These are phyloP conservation scores for Aspergillus conjunctus DNA, from an alignment of 495 filamentous ascomycete genomes.

Conservation along the genomic window DNA sequence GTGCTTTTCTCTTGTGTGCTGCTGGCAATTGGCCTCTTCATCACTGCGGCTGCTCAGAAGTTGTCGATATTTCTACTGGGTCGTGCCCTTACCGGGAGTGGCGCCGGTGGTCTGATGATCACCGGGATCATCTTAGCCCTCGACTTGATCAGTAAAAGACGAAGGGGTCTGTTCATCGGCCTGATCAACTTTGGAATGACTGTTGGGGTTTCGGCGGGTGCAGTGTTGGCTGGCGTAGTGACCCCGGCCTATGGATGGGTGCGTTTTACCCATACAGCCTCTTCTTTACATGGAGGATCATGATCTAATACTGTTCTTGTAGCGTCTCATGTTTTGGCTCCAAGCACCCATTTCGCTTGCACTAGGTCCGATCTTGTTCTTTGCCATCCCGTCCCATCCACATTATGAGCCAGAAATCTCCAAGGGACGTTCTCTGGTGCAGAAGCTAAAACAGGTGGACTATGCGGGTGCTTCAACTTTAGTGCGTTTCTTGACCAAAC, in stretches of 20 bases:
- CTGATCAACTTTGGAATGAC: constrained; percentile 68
- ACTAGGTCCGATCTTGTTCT: constrained; percentile 58
- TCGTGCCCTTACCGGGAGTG: constrained; percentile 63
- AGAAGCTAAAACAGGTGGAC: constrained; percentile 64
- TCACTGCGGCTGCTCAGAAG: constrained; percentile 58
- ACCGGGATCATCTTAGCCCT: constrained; percentile 69
- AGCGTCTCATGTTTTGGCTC: constrained; percentile 69
- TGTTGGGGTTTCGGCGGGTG: constrained; percentile 68
- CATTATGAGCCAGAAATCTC: constrained; percentile 26
- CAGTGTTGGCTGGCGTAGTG: constrained; percentile 67
- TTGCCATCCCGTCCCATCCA: constrained; percentile 56
- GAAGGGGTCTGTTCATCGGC: constrained; percentile 70
- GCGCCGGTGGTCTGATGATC: constrained; percentile 66
- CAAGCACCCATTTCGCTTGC: constrained; percentile 62
- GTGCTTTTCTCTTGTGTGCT: constrained; percentile 57
- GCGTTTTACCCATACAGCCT: constrained; percentile 28
- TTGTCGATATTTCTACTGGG: constrained; percentile 67
- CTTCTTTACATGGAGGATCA: neutral
- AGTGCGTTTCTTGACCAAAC: constrained; percentile 41
- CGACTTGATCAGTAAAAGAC: constrained; percentile 62
- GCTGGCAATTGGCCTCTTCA: constrained; percentile 61
- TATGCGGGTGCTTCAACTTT: constrained; percentile 67
- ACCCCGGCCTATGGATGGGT: constrained; percentile 69
- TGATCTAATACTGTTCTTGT: constrained; percentile 3
- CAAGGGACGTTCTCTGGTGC: constrained; percentile 29